Base-by-base conservation (phyloP, 768 basidiomycete species). In the Fomitopsis serialis region DNA sequence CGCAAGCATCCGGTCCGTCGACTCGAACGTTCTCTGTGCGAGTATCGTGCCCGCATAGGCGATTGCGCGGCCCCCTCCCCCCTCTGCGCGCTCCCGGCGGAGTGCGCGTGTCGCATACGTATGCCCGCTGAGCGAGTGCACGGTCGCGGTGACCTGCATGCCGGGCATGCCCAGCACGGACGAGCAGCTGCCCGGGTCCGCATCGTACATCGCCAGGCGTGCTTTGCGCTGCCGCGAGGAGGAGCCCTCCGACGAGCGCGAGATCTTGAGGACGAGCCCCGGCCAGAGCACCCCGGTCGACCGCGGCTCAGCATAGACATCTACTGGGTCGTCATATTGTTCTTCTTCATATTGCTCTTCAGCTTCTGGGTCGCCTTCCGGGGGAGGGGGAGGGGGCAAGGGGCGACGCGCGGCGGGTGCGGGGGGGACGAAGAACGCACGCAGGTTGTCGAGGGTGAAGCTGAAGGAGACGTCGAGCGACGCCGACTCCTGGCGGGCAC, bases 401-500 rank as follows among this genome's bases (percentile, higher is more conserved):
- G n/a, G n/a, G n/a, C n/a, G 50, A 2, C 42, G 24, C n/a, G n/a
- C 35, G 35, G 48, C 21, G 21, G 54, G 23, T n/a, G 34, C 11
- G 32, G 43, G 54, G 6, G 37, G 37, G 23, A 43, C 29, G 44
- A 57, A 50, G 44, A 42, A 42, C 4, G 35, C 10, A n/a, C 44
- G 34, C 42, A 57, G 56, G 48, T 57, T 53, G 47, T 57, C 52
- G 10, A 57, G 8, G 22, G 48, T 47, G 49, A 57, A 57, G 25
- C 53, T 52, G 6, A 57, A 42, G 11, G 27, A 48, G n/a, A 53
- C 29, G 34, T 57, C 56, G 37, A 42, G 48, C 19, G 53, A 47
- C 22, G 44, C 52, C 48, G 52, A 9, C 48, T 47, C 35, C 45
- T 53, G 40, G 40, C 44, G 52, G 19, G 42, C 22, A 15, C 44